Base-by-base conservation (phyloP, 1,284 basidiomycete species). In the Sanghuangporus weigelae region DNA sequence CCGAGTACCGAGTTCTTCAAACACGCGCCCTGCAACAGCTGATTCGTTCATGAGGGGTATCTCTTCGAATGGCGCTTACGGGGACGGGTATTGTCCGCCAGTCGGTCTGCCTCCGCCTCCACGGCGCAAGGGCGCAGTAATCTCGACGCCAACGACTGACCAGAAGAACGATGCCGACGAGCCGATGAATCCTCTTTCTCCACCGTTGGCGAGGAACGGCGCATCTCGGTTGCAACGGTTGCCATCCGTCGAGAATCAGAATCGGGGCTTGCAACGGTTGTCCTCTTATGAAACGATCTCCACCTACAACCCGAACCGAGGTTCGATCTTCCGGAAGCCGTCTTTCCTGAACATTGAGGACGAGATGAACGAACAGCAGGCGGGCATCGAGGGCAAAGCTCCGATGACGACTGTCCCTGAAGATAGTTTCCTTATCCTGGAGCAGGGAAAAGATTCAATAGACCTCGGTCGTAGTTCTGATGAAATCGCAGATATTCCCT, bases 301-400 rank as follows among this genome's bases (percentile, higher is more conserved):
- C 56, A 65, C 62, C 51, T 67, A 67, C 59, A 66, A 48, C 54
- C 62, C 62, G 42, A 66, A 71, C 59, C 71, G 73, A 48, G 71
- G 72, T 39, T 74, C 72, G 36, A 71, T 89, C 66, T 80, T 86
- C 75, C 79, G 79, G 69, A 87, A 88, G 69, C 84, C 87, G 11
- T 89, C 87, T 2, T 90, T 90, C 70, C 75, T 90, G 59, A 85
- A 89, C 46, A 87, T 90, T 63, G 83, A 82, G 19, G 77, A 78
- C 66, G 85, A 85, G 58, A 54, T 57, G 35, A 35, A 16, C n/a
- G 62, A 63, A 10, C 44, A 21, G 26, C 73, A 70, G 46, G 56
- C 19, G 58, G 35, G 35, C 14, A 46, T 19, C 21, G 53, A 36
- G 19, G 35, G 36, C 31, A 54, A 54, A 19, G 35, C 5, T 38